These are phyloP conservation scores for Corynespora cassiicola DNA, from an alignment of 2,329 filamentous ascomycete species.

Conservation along the genomic window DNA sequence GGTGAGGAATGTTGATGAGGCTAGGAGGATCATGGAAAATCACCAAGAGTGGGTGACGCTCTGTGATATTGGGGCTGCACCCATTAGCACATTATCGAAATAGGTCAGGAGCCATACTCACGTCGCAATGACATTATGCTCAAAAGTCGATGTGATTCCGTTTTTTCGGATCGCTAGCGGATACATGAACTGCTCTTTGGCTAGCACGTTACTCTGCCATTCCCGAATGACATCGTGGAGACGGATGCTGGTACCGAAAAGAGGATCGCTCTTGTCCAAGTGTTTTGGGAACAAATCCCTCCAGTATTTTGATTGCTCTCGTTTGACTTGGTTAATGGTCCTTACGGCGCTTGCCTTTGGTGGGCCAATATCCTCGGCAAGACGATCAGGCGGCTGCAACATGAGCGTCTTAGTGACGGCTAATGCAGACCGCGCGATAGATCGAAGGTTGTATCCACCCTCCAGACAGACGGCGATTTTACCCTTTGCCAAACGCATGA, in stretches of 20 bases:
- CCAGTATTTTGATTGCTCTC: slow-evolving; percentile 75
- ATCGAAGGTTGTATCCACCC: slow-evolving; percentile 91
- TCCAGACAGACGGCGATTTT: slow-evolving; percentile 93
- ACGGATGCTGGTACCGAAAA: slow-evolving; percentile 53
- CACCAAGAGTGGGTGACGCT: slow-evolving; percentile 73
- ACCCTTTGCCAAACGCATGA: slow-evolving; percentile 91
- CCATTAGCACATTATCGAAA: slow-evolving; percentile 9
- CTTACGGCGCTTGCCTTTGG: slow-evolving; percentile 59
- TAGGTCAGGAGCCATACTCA: slow-evolving; percentile 40
- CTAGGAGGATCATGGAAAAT: slow-evolving; percentile 85
- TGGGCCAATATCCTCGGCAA: slow-evolving; percentile 53
- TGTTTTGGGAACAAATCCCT: slow-evolving; percentile 79
- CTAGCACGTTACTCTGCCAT: slow-evolving; percentile 75
- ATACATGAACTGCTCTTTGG: slow-evolving; percentile 77
- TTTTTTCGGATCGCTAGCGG: slow-evolving; percentile 81
- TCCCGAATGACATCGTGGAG: slow-evolving; percentile 81
- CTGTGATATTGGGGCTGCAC: slow-evolving; percentile 67
- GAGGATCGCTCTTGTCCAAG: slow-evolving; percentile 35
- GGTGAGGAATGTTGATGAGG: slow-evolving; percentile 50
- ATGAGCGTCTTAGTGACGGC: slow-evolving; percentile 92
- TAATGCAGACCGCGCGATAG: slow-evolving; percentile 90
- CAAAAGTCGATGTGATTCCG: slow-evolving; percentile 75
- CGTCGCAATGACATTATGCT: slow-evolving; percentile 86
- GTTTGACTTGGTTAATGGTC: slow-evolving; percentile 64
- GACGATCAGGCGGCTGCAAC: slow-evolving; percentile 83